Conservation (phyloP, 2,329 filamentous ascomycete genomes). For the Penicillium hordei region DNA sequence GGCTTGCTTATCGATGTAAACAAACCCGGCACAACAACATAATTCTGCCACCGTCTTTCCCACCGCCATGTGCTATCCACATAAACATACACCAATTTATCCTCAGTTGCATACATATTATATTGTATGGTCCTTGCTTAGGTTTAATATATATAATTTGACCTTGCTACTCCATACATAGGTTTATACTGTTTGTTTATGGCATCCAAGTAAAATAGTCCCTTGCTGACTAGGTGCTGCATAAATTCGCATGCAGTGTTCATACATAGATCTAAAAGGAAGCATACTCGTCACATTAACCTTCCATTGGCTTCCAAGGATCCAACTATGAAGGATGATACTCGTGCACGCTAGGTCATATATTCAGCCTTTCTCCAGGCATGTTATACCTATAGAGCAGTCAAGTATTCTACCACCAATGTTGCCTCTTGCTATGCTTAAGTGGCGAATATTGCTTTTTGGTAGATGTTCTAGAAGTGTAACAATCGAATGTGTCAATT, state of each 20-base stretch:
- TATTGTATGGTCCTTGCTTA: background rate
- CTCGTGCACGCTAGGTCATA: no score
- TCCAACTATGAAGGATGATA: no score
- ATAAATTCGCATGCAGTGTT: background rate
- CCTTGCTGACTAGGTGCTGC: background rate
- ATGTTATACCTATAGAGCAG: background rate
- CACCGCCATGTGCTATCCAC: conserved; percentile 1
- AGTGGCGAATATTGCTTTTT: background rate
- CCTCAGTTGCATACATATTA: background rate
- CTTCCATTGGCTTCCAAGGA: background rate
- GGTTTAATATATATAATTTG: background rate
- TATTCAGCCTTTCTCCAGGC: background rate
- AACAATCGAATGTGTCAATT: background rate
- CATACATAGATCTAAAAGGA: background rate
- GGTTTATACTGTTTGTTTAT: background rate
- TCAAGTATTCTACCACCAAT: background rate
- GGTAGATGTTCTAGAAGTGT: background rate
- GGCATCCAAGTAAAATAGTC: no score
- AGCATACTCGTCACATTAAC: background rate
- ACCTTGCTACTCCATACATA: no score
- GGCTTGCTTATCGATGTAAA: conserved; percentile 15
- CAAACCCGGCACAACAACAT: conserved; percentile 12
- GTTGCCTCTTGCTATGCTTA: background rate
- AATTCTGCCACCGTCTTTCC: background rate
- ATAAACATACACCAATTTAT: background rate